Evolutionary conservation across 169 alveolate genomes (phyloP).

Genomic region (Cystoisospora suis): DNA sequence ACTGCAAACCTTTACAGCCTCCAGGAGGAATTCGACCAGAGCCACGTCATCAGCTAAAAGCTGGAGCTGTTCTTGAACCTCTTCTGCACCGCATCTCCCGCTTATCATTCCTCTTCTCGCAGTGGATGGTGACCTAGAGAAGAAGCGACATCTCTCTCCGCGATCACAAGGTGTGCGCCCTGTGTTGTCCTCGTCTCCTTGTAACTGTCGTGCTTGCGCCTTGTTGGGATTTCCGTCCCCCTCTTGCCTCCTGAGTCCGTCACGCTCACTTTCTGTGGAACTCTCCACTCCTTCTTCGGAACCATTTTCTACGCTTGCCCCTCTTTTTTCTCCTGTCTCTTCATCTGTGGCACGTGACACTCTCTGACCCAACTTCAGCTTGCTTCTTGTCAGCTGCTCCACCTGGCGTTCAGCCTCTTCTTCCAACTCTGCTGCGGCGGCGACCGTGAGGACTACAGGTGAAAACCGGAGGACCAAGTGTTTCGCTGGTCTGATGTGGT

Average conservation of each 20-base stretch:
- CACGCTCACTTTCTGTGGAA: not conserved
- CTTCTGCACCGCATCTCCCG: not conserved
- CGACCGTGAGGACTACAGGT: not conserved
- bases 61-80: slow-evolving; percentile 16
- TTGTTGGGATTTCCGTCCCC: too few species aligned
- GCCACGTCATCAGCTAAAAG: not conserved
- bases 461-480: not conserved
- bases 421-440: not conserved
- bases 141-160: not conserved
- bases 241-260: too few species aligned
- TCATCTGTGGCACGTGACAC: not conserved
- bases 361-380: not conserved
- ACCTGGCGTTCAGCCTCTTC: not conserved
- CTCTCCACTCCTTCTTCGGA: not conserved
- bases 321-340: not conserved
- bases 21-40: not conserved
- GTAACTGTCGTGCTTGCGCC: too few species aligned
- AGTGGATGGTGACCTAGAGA: not conserved
- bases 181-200: too few species aligned
- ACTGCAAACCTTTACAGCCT: slow-evolving; percentile 6
- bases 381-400: not conserved
- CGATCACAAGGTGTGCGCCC: too few species aligned
- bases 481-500: not conserved
- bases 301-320: not conserved
- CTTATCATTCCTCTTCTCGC: too few species aligned